Conservation (phyloP, 23 red algal genomes). For the Gracilariopsis chorda region DNA sequence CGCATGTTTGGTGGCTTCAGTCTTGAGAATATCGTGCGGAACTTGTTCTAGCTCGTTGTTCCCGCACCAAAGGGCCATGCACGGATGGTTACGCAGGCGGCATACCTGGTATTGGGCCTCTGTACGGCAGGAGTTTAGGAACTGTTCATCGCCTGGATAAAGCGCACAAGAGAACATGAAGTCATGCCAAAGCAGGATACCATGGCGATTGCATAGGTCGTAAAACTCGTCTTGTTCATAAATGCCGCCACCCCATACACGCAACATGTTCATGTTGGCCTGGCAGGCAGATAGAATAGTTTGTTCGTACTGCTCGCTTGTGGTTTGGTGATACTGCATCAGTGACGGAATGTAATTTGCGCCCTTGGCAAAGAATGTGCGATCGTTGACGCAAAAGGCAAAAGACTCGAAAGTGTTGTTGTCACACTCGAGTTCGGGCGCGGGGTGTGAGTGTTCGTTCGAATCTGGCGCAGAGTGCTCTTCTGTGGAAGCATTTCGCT, state of each 20-base stretch:
- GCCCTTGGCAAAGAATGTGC: slow-evolving; percentile 41
- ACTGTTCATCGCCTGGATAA: slow-evolving; percentile 22
- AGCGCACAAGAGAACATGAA: slow-evolving; percentile 48
- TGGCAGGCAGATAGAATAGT: not conserved
- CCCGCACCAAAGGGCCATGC: slow-evolving; percentile 48
- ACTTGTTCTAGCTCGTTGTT: slow-evolving; percentile 59
- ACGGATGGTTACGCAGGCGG: slow-evolving; percentile 40
- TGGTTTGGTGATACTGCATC: not conserved
- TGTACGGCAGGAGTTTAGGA: not conserved
- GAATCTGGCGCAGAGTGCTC: too few species aligned
- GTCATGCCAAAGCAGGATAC: slow-evolving; percentile 46
- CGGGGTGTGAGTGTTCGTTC: too few species aligned
- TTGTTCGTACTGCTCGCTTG: not conserved
- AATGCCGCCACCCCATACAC: slow-evolving; percentile 49
- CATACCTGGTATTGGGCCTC: slow-evolving; percentile 42
- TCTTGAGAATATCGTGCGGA: not conserved
- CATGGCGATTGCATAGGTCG: slow-evolving; percentile 9
- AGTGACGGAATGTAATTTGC: slow-evolving; percentile 40
- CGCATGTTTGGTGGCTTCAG: not conserved
- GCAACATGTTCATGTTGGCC: slow-evolving; percentile 59
- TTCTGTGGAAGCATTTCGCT: too few species aligned
- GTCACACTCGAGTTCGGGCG: too few species aligned
- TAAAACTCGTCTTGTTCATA: slow-evolving; percentile 39
- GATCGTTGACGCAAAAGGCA: slow-evolving; percentile 32
- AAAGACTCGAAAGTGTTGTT: slow-evolving; percentile 24